Conservation (phyloP, 2,329 filamentous ascomycete species). For the Phyllosticta citrichinensis region DNA sequence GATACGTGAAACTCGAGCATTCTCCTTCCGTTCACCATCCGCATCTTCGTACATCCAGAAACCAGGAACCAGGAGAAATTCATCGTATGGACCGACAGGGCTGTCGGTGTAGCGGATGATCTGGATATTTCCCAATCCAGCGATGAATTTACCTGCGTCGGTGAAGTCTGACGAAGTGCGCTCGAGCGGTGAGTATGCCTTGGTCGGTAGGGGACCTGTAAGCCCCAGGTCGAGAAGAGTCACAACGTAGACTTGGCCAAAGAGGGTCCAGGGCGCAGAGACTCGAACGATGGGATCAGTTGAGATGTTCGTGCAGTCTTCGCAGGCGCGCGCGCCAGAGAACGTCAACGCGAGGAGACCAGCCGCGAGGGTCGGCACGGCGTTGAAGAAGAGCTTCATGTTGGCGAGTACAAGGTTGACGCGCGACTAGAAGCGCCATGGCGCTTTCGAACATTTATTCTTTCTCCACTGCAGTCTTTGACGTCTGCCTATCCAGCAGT, state of each 20-base stretch:
- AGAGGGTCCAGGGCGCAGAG: not conserved
- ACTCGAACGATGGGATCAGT: not conserved
- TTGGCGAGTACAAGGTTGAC: not conserved
- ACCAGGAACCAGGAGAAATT: constrained; percentile 23
- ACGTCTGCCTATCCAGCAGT: not conserved
- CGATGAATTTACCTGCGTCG: constrained; percentile 16
- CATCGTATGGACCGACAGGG: constrained; percentile 25
- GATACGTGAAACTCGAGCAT: not conserved
- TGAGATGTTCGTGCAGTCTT: not conserved
- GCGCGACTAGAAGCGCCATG: not conserved
- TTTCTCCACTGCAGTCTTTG: not conserved
- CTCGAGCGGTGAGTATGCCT: not conserved
- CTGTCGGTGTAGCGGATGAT: constrained; percentile 23
- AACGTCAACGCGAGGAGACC: not conserved
- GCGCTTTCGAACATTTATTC: not conserved
- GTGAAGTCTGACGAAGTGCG: not conserved
- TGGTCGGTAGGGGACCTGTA: not conserved
- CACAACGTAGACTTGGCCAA: not conserved
- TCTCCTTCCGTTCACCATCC: not conserved
- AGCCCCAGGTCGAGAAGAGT: not conserved
- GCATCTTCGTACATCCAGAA: constrained; percentile 13
- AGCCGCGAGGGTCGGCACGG: too few species aligned
- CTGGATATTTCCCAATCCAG: constrained; percentile 20
- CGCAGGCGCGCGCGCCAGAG: not conserved
- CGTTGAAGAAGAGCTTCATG: not conserved